These are phyloP conservation scores for Spergularia azorica DNA, from an alignment of 179 eudicot genomes.

Conservation along the genomic window DNA sequence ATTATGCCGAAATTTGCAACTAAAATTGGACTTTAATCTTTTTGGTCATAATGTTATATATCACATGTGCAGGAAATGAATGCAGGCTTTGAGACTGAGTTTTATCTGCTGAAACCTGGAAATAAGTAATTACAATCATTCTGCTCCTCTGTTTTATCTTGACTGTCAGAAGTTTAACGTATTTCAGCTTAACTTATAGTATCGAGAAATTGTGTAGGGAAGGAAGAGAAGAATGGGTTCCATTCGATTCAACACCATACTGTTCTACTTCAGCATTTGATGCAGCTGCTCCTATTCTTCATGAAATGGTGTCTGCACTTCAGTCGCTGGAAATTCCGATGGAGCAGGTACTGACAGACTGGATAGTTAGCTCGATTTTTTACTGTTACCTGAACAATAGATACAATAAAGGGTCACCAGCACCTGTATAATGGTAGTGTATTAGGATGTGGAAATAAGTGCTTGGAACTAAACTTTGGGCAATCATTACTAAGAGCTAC, in stretches of 20 bases:
- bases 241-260: conserved; percentile 73
- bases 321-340: conserved; percentile 65
- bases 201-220: conserved; percentile 51
- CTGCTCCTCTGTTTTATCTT: neutral
- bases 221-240: conserved; percentile 81
- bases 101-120: conserved; percentile 66
- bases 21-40: neutral
- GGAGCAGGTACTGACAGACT: conserved; percentile 66
- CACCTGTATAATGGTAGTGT: neutral
- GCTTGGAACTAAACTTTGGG: neutral
- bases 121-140: conserved; percentile 46
- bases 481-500: neutral
- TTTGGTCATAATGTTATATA: conserved; percentile 16
- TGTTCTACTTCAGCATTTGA: conserved; percentile 82
- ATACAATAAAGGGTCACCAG: neutral
- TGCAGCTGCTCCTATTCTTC: conserved; percentile 80
- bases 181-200: neutral
- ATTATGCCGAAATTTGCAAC: neutral
- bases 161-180: neutral
- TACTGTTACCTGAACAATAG: conserved; percentile 1
- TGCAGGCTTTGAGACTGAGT: conserved; percentile 96
- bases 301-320: conserved; percentile 58
- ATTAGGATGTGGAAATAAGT: neutral
- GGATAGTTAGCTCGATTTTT: neutral
- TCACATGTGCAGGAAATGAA: conserved; percentile 65